Percentiles rank a stretch among this genome's conserved stretches.
These are phyloP conservation scores for Singerocomus inundabilis DNA, from an alignment of 1,284 basidiomycete genomes.

Conservation along the genomic window DNA sequence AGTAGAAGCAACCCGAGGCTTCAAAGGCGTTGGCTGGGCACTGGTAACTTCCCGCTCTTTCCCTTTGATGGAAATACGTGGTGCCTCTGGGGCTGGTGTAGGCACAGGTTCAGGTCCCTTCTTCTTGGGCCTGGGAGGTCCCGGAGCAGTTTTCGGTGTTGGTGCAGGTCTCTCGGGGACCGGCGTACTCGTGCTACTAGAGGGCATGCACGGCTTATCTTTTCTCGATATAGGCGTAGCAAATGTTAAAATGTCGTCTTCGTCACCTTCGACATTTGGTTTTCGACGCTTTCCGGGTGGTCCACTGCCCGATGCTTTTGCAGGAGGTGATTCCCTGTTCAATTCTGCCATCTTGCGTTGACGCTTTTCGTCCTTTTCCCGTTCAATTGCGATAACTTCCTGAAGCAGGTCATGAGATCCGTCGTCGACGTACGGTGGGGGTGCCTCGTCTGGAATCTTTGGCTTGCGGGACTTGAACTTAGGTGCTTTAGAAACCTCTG, in stretches of 20 bases:
- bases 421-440: slow-evolving; percentile 68
- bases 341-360: slow-evolving; percentile 37
- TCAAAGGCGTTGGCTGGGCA: slow-evolving; percentile 37
- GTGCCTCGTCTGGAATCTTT: slow-evolving; percentile 50
- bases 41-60: slow-evolving; percentile 57
- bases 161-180: slow-evolving; percentile 27
- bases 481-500: slow-evolving; percentile 30
- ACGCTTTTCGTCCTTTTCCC: slow-evolving; percentile 52
- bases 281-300: slow-evolving; percentile 56
- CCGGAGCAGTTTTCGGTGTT: slow-evolving; percentile 30
- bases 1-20: slow-evolving; percentile 43
- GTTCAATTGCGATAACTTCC: slow-evolving; percentile 78
- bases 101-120: slow-evolving; percentile 36
- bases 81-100: slow-evolving; percentile 32
- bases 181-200: slow-evolving; percentile 25
- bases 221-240: slow-evolving; percentile 61
- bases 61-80: slow-evolving; percentile 53
- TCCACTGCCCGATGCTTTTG: slow-evolving; percentile 39
- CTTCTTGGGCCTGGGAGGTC: slow-evolving; percentile 40
- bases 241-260: slow-evolving; percentile 55
- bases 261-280: slow-evolving; percentile 47
- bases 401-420: slow-evolving; percentile 75
- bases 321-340: slow-evolving; percentile 25
- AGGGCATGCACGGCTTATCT: slow-evolving; percentile 40
- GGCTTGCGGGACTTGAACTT: slow-evolving; percentile 48